Evolutionary conservation across 495 filamentous ascomycete genomes (phyloP), one percentile per base, ranked within the genome.

Genomic region (Podospora comata): DNA sequence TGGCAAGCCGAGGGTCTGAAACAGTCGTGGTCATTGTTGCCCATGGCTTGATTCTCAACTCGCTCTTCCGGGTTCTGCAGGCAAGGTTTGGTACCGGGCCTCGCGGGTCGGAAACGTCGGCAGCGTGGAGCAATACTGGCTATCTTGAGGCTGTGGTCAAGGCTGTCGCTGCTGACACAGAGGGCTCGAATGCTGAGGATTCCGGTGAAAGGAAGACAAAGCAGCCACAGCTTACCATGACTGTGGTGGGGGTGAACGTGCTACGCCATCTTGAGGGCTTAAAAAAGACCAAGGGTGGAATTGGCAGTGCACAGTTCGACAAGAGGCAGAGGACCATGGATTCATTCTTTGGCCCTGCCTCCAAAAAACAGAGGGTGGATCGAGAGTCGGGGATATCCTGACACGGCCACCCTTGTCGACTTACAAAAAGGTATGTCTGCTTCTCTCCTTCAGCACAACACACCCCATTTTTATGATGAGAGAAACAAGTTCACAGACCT

Each of bases 31-130:
- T 86, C 23, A 78, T 94, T 27, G 90, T 94, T 18, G 88, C 92
- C 15, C 93, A 97, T 74, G 93, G 93, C 54, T 87, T 94, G 32
- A 88, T 96, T 26, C 85, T 96, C 0, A 85, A 84, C 23, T 79
- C 86, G 23, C 74, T 96, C 0, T 88, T 92, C 85, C 81, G 82
- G 64, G 81, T 84, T 34, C 77, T 96, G 53, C 73, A 92, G 20
- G 76, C 76, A 19, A 62, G 67, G 62, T 76, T 64, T 60, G 71
- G 70, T 4, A 67, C 73, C 0, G 58, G 57, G 39, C 1, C 13
- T 15, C 0, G 64, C 66, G 55, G 32, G 69, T 9, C 75, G 76
- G 44, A 76, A 73, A n/a, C 28, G 70, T 20, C 28, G 13, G 65
- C 63, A 4, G 68, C 74, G 0, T 83, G 81, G 80, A 75, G 78